Conservation (phyloP, 1,284 basidiomycete genomes). For the Prillingera fragicola region DNA sequence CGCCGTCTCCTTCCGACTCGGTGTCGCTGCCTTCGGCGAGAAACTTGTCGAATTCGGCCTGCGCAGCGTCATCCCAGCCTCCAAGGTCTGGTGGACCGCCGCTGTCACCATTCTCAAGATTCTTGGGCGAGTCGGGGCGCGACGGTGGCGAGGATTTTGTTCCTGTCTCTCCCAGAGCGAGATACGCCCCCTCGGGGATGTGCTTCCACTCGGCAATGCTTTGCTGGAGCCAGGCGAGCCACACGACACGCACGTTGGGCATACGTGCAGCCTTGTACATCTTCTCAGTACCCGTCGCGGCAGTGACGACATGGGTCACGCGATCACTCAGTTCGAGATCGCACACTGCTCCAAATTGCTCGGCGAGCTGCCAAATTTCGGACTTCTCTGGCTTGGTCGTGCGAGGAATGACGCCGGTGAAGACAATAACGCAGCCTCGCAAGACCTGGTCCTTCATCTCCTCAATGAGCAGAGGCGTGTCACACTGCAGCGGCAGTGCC, state of each 20-base stretch:
- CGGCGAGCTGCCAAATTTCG: conserved; percentile 81
- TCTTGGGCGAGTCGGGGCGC: not conserved
- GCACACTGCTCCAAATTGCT: conserved; percentile 81
- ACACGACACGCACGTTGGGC: conserved; percentile 71
- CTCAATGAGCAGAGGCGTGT: conserved; percentile 55
- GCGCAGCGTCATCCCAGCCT: conserved; percentile 14
- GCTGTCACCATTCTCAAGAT: conserved; percentile 38
- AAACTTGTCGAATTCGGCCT: conserved; percentile 12
- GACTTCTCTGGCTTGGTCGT: conserved; percentile 64
- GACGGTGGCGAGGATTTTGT: not conserved
- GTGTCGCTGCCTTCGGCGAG: conserved; percentile 5
- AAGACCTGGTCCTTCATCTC: conserved; percentile 70
- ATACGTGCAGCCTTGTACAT: conserved; percentile 70
- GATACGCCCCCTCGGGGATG: conserved; percentile 30
- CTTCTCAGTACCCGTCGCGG: conserved; percentile 85
- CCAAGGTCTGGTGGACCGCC: conserved; percentile 59
- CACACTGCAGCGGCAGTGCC: conserved; percentile 21
- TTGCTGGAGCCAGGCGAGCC: conserved; percentile 81
- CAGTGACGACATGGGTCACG: conserved; percentile 86
- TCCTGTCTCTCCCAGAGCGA: not conserved
- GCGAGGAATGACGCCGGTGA: conserved; percentile 89
- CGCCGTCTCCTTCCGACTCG: conserved; percentile 1
- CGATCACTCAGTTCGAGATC: conserved; percentile 60
- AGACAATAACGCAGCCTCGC: conserved; percentile 71
- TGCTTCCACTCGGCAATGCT: conserved; percentile 70